These are phyloP conservation scores for Acer yangbiense DNA, from an alignment of 345 rosid species.

Conservation along the genomic window DNA sequence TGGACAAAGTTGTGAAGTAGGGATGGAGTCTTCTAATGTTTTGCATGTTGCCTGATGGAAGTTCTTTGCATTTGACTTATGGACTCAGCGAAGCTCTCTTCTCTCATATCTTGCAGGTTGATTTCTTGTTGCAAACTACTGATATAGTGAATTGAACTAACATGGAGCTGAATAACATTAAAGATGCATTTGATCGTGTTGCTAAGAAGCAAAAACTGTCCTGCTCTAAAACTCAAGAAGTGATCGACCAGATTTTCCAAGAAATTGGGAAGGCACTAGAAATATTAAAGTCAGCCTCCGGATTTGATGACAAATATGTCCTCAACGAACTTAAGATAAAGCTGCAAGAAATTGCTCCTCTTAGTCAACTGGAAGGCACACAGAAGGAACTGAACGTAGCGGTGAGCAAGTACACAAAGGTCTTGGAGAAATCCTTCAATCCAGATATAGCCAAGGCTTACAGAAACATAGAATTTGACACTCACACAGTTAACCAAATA, in stretches of 20 bases:
- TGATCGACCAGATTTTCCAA: constrained; percentile 45
- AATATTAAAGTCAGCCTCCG: constrained; percentile 26
- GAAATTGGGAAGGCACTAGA: constrained; percentile 58
- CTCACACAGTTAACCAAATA: constrained; percentile 54
- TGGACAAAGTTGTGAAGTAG: not conserved
- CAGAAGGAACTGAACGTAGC: constrained; percentile 70
- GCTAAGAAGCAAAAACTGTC: constrained; percentile 73
- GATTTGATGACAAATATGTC: constrained; percentile 32
- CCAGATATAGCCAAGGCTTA: constrained; percentile 71
- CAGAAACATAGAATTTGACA: constrained; percentile 60
- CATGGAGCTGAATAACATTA: constrained; percentile 76
- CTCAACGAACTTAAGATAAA: constrained; percentile 48
- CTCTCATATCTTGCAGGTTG: not conserved
- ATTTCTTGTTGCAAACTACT: not conserved
- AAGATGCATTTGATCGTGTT: constrained; percentile 81
- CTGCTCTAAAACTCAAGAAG: constrained; percentile 52
- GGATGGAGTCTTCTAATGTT: not conserved
- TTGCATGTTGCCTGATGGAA: not conserved
- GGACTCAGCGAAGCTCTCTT: not conserved
- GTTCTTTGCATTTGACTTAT: constrained; percentile 10
- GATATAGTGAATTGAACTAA: constrained; percentile 11
- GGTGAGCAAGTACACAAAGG: constrained; percentile 60
- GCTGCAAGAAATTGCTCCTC: constrained; percentile 48
- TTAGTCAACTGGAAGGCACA: constrained; percentile 48
- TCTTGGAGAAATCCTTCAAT: constrained; percentile 59